Conservation (phyloP, 179 eudicot genomes). For the Nepenthes alata region DNA sequence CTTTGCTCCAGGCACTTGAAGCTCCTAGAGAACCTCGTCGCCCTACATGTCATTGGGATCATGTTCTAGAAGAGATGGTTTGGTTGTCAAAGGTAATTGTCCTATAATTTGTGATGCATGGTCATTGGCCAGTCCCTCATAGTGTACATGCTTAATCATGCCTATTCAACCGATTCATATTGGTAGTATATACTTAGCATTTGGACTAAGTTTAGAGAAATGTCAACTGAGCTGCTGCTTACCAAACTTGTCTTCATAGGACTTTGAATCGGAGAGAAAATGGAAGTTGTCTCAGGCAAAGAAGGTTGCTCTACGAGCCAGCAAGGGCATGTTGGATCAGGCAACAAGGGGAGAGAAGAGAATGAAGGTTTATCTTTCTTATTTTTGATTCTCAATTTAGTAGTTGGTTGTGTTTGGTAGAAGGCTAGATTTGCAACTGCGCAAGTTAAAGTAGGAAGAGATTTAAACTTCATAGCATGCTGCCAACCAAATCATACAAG, state of each 20-base stretch:
- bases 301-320: conserved; percentile 89
- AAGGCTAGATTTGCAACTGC: no score
- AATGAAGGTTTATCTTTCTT: conserved; percentile 48
- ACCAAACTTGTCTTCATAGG: conserved; percentile 33
- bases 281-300: conserved; percentile 94
- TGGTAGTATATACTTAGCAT: no score
- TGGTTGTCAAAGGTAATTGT: conserved; percentile 91
- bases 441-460: neutral
- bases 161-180: neutral
- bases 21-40: conserved; percentile 87
- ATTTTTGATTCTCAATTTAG: neutral
- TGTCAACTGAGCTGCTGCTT: neutral
- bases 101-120: neutral
- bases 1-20: conserved; percentile 71
- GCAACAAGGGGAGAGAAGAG: conserved; percentile 83
- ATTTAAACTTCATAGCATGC: no score
- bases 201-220: no score
- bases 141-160: neutral
- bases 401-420: neutral
- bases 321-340: conserved; percentile 91
- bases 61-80: conserved; percentile 95
- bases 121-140: no score
- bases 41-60: conserved; percentile 99
- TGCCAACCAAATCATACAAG: no score
- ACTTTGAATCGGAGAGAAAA: conserved; percentile 95